Conservation (phyloP, 495 filamentous ascomycete genomes). For the Beverwykella pulmonaria region DNA sequence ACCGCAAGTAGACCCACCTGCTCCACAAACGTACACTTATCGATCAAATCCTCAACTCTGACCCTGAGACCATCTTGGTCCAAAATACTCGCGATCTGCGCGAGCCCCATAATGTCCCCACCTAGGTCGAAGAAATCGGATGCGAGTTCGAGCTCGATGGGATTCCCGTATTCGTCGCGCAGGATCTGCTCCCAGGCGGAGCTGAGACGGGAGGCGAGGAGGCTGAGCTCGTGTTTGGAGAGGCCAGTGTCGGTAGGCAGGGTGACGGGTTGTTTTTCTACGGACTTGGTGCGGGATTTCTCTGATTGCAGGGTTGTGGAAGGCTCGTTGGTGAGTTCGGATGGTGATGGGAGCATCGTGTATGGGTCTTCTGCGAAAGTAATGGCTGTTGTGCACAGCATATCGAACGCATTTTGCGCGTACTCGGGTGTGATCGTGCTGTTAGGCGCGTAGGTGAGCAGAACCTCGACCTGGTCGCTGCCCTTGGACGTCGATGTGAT, state of each 20-base stretch:
- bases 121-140: slow-evolving; percentile 59
- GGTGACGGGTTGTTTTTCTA: slow-evolving; percentile 17
- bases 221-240: slow-evolving; percentile 53
- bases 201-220: slow-evolving; percentile 53
- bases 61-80: slow-evolving; percentile 56
- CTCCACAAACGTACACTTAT: slow-evolving; percentile 54
- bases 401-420: slow-evolving; percentile 52
- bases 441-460: slow-evolving; percentile 53
- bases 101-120: slow-evolving; percentile 58
- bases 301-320: slow-evolving; percentile 40
- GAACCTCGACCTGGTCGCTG: slow-evolving; percentile 49
- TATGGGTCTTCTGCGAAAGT: slow-evolving; percentile 53
- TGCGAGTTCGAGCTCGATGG: slow-evolving; percentile 48
- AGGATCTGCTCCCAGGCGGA: slow-evolving; percentile 57
- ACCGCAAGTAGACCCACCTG: slow-evolving; percentile 51
- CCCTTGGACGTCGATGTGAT: slow-evolving; percentile 53
- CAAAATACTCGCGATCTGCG: slow-evolving; percentile 53
- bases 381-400: slow-evolving; percentile 54
- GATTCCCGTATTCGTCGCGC: slow-evolving; percentile 38
- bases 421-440: slow-evolving; percentile 49
- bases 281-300: slow-evolving; percentile 35
- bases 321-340: slow-evolving; percentile 38
- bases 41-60: slow-evolving; percentile 55
- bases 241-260: slow-evolving; percentile 35
- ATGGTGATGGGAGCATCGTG: slow-evolving; percentile 50